A percentile compares a stretch with the other conserved stretches of the same genome.
phyloP scores from a whole-genome alignment of 805 yeast genomes.

The Yarrowia sp. region DNA sequence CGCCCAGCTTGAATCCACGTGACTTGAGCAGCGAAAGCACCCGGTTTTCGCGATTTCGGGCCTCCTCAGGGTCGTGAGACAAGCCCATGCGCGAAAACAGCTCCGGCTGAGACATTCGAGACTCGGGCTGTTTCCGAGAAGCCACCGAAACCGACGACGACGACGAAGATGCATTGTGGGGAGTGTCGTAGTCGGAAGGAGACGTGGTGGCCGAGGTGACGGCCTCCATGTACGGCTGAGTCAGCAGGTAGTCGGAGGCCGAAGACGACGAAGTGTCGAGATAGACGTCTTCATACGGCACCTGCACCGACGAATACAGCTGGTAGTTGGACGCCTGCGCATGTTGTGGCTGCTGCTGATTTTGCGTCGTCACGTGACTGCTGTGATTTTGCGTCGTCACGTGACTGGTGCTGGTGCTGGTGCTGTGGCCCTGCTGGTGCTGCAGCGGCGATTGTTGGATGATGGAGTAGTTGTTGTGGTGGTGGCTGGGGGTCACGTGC shows the following conservation, averaged over 20 bases:
- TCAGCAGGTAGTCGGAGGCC: conserved; percentile 13
- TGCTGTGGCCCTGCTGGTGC: background rate
- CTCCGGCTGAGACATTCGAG: conserved; percentile 51
- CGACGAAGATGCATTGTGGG: conserved; percentile 31
- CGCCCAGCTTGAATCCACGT: conserved; percentile 75
- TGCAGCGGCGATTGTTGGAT: conserved; percentile 9
- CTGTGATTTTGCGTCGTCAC: background rate
- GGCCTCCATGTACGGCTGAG: conserved; percentile 24
- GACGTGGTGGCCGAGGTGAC: conserved; percentile 19
- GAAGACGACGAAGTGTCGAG: background rate
- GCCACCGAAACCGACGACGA: conserved; percentile 12
- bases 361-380: background rate
- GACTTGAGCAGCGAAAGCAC: conserved; percentile 53
- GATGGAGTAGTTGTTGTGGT: conserved; percentile 10
- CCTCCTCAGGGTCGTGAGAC: conserved; percentile 50
- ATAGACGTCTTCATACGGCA: conserved; percentile 27
- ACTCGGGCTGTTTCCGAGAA: conserved; percentile 47
- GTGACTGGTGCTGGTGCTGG: background rate
- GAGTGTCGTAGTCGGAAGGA: conserved; percentile 31
- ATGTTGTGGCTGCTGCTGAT: background rate
- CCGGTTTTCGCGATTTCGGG: conserved; percentile 51
- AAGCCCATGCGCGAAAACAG: conserved; percentile 53
- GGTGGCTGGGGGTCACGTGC: conserved; percentile 2
- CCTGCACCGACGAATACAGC: conserved; percentile 5
- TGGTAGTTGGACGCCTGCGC: conserved; percentile 2